phyloP scores from a whole-genome alignment of 257 asterid genomes.

The Parsonsia alboflavescens region DNA sequence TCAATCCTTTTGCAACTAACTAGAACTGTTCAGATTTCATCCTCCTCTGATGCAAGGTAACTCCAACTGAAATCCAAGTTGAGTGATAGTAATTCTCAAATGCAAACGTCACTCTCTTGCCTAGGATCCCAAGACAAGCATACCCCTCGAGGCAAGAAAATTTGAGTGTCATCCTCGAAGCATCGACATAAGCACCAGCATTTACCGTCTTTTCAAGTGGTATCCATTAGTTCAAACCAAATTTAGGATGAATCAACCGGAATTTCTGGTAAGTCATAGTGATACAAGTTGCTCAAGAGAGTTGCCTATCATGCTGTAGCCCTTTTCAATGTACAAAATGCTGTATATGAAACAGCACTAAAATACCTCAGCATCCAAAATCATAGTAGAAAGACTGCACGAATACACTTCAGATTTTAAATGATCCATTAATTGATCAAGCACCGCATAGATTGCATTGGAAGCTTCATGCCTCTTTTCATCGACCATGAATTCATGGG shows the following conservation, averaged over 20 bases:
- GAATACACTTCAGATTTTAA: constrained; percentile 25
- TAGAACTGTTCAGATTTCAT: neutral
- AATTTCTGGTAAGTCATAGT: neutral
- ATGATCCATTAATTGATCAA: constrained; percentile 40
- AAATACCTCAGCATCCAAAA: constrained; percentile 1
- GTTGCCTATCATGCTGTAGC: neutral
- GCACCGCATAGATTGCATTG: constrained; percentile 24
- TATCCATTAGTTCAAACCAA: neutral
- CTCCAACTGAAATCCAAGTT: neutral
- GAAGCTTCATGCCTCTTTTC: constrained; percentile 40
- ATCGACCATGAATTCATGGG: constrained; percentile 47
- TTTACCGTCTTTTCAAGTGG: neutral
- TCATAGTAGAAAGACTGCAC: neutral
- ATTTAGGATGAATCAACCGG: neutral
- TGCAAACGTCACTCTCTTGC: neutral
- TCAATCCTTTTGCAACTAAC: neutral
- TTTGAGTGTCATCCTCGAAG: neutral
- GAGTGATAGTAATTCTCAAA: neutral
- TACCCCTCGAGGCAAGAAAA: neutral
- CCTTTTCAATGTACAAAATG: neutral
- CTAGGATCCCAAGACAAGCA: neutral
- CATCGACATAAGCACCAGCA: neutral
- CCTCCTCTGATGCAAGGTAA: neutral
- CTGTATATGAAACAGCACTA: neutral
- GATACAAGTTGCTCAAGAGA: too few species aligned